These are phyloP conservation scores for Gamarada debralockiae DNA, from an alignment of 495 filamentous ascomycete genomes.

Conservation along the genomic window DNA sequence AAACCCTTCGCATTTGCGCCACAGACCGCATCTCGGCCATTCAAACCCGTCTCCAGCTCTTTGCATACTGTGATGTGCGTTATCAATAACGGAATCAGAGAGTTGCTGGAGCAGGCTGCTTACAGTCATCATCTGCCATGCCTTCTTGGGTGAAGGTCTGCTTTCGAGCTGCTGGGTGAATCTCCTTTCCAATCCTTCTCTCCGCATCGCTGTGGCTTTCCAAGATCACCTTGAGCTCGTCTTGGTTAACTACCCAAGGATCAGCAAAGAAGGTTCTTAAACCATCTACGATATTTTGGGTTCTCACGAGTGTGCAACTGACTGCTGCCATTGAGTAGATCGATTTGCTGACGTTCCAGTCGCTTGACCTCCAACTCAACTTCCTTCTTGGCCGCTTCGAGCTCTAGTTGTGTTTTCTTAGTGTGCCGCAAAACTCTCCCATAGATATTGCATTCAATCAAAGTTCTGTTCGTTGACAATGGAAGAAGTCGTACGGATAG, in stretches of 20 bases:
- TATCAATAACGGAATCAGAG: background rate
- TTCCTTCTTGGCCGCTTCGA: constrained; percentile 5
- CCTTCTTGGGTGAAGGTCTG: constrained; percentile 16
- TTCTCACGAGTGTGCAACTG: background rate
- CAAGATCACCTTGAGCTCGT: constrained; percentile 6
- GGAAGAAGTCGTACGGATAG: constrained; percentile 14
- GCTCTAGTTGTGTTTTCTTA: background rate
- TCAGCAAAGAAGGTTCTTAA: background rate
- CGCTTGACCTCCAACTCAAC: constrained; percentile 5
- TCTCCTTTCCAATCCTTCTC: constrained; percentile 2
- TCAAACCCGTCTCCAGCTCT: constrained; percentile 8
- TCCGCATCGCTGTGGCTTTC: constrained; percentile 16
- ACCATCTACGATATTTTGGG: background rate
- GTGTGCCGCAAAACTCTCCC: background rate
- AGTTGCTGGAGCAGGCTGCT: background rate
- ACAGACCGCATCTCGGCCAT: constrained; percentile 12
- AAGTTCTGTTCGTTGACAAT: constrained; percentile 10
- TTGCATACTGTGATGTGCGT: constrained; percentile 18
- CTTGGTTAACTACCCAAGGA: background rate
- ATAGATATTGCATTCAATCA: constrained; percentile 19
- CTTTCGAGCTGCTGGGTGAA: constrained; percentile 18
- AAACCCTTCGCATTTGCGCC: constrained; percentile 12
- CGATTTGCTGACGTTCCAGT: constrained; percentile 1
- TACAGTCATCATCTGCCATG: constrained; percentile 24
- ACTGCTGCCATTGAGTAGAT: background rate